A percentile compares a stretch with the other conserved stretches of the same genome.
These are phyloP conservation scores for Xerocomus minutiporus DNA, from an alignment of 1,284 basidiomycete genomes.

Conservation along the genomic window DNA sequence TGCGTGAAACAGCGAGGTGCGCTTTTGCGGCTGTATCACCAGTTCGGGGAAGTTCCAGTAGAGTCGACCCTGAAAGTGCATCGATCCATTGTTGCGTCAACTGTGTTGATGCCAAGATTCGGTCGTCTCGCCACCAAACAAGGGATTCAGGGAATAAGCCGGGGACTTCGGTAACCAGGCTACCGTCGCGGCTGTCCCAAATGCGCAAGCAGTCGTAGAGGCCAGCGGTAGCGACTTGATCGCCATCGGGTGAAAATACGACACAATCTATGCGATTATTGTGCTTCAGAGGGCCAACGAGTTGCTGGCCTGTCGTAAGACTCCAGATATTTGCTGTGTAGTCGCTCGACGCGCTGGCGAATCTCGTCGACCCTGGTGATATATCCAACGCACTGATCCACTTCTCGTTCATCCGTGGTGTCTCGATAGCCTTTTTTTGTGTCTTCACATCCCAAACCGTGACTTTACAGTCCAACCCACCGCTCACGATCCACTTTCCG, in stretches of 20 bases:
- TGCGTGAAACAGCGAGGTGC: conserved; percentile 14
- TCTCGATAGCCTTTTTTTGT: conserved; percentile 7
- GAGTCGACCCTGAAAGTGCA: conserved; percentile 5
- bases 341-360: conserved; percentile 15
- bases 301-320: conserved; percentile 16
- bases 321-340: conserved; percentile 11
- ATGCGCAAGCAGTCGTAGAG: conserved; percentile 14
- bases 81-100: conserved; percentile 15
- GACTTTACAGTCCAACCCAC: conserved; percentile 9
- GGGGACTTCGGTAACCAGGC: conserved; percentile 8
- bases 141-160: conserved; percentile 14
- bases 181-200: conserved; percentile 13
- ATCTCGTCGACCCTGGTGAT: conserved; percentile 15
- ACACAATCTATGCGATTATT: conserved; percentile 9
- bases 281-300: conserved; percentile 19
- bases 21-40: not conserved
- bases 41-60: conserved; percentile 11
- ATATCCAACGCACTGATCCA: conserved; percentile 17
- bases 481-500: conserved; percentile 18
- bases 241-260: conserved; percentile 21
- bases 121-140: conserved; percentile 18
- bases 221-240: conserved; percentile 19
- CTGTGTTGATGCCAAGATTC: conserved; percentile 14
- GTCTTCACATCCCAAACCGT: conserved; percentile 18
- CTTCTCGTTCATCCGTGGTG: not conserved